Base-by-base conservation (phyloP, 2,329 filamentous ascomycete species). In the Fusarium sp. region DNA sequence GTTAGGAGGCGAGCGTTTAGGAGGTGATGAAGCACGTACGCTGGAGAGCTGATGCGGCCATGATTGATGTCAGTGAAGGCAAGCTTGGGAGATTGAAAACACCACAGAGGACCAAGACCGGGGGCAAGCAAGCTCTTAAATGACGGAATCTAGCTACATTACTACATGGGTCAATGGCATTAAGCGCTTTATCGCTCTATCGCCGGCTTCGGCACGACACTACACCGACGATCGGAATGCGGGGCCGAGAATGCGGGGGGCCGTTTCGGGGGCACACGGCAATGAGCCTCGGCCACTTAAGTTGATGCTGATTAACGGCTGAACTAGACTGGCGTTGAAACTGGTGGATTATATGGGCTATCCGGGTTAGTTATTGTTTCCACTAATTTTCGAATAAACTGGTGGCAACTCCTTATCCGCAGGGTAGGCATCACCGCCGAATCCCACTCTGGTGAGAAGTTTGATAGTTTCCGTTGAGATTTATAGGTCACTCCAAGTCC, bases 41-140 rank as follows among this genome's bases (percentile, higher is more conserved):
- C 51, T 74, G 73, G 30, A 75, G 69, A 52, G 62, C 40, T 53
- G 73, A 34, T 60, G 72, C 62, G 36, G 71, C 71, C 73, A 74
- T 74, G 15, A 15, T 57, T 16, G 34, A 23, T 46, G 10, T 15
- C 56, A 31, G 15, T 11, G 13, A 44, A 23, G 13, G 37, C 15
- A 3, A 10, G 48, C n/a, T 16, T 27, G 13, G 12, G 3, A 12
- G 36, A 15, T 5, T 15, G 7, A 55, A 30, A 43, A 31, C 2
- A 34, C 13, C 7, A 18, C 2, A 12, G 31, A 18, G 40, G 23
- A 44, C 7, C 39, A 37, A 7, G n/a, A 50, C 23, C 36, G 54
- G 28, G 48, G 61, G 64, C 9, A 18, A 8, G 4, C 34, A 27
- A 16, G 47, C 55, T 69, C 68, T 62, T 69, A 62, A 71, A 58